phyloP scores from a whole-genome alignment of 768 basidiomycete genomes.

The Collybiopsis confluens region DNA sequence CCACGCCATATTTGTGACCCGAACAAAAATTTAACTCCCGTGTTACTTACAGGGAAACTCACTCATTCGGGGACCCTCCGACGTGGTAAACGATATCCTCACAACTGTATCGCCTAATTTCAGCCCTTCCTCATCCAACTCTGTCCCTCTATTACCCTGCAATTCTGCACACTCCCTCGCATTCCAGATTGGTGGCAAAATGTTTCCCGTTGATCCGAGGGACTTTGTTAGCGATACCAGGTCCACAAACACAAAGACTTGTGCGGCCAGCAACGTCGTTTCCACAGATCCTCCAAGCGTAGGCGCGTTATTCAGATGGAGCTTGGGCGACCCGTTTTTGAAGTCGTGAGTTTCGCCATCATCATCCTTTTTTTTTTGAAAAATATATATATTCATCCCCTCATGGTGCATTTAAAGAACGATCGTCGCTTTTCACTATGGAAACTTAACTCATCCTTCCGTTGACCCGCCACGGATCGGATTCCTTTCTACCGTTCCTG shows the following conservation, averaged over 20 bases:
- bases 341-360: conserved; percentile 49
- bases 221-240: conserved; percentile 51
- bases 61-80: conserved; percentile 62
- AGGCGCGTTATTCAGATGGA: conserved; percentile 62
- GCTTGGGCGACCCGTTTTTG: conserved; percentile 66
- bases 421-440: conserved; percentile 65
- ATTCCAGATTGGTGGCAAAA: conserved; percentile 63
- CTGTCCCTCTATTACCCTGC: conserved; percentile 41
- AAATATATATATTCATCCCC: too few relatives aligned
- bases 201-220: conserved; percentile 68
- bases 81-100: conserved; percentile 53
- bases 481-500: conserved; percentile 57
- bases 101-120: conserved; percentile 32
- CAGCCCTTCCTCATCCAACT: conserved; percentile 18
- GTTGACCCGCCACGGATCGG: conserved; percentile 67
- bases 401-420: conserved; percentile 40
- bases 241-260: conserved; percentile 34
- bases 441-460: conserved; percentile 64
- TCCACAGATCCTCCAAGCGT: conserved; percentile 54
- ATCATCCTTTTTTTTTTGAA: neutral
- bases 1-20: neutral
- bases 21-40: neutral
- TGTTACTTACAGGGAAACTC: conserved; percentile 55
- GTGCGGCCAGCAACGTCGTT: conserved; percentile 51
- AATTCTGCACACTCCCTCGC: conserved; percentile 48